Evolutionary conservation across 768 basidiomycete genomes (phyloP).

Genomic region (Thelephora ganbajun): DNA sequence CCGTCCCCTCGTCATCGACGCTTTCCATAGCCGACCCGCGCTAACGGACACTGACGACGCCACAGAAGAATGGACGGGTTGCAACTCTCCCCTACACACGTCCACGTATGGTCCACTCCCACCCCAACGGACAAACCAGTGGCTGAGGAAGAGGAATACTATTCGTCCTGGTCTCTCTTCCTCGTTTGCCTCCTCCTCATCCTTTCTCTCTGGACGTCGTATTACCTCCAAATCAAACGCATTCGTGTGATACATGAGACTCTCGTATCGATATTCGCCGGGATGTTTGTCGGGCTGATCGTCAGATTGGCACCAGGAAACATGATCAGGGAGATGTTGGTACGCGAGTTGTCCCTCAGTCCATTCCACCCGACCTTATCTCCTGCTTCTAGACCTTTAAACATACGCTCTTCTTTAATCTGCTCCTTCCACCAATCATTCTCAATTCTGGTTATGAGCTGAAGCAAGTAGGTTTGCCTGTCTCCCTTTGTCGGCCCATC

Average conservation of each 20-base stretch:
- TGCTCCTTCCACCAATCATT: slow-evolving; percentile 96
- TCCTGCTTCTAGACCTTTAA: slow-evolving; percentile 62
- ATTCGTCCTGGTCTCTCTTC: slow-evolving; percentile 89
- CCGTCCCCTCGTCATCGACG: too few relatives aligned
- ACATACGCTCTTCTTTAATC: slow-evolving; percentile 95
- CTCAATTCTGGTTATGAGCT: slow-evolving; percentile 96
- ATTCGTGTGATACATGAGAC: slow-evolving; percentile 97
- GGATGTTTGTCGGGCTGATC: slow-evolving; percentile 90
- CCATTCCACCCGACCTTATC: background rate
- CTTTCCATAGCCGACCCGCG: too few relatives aligned
- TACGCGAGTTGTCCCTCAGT: slow-evolving; percentile 29
- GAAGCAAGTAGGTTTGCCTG: slow-evolving; percentile 56
- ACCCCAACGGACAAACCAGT: slow-evolving; percentile 6
- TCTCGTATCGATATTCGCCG: slow-evolving; percentile 85
- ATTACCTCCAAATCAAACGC: slow-evolving; percentile 93
- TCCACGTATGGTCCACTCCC: too few relatives aligned
- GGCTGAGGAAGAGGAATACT: slow-evolving; percentile 73
- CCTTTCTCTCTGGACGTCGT: slow-evolving; percentile 88
- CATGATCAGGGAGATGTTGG: slow-evolving; percentile 95
- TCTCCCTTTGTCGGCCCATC: background rate
- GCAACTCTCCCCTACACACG: too few relatives aligned
- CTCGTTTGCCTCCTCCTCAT: slow-evolving; percentile 87
- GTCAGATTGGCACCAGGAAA: slow-evolving; percentile 84
- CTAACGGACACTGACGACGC: too few relatives aligned
- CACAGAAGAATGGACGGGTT: too few relatives aligned